A percentile compares a stretch with the other conserved stretches of the same genome.
Conservation (phyloP, 2,329 filamentous ascomycete genomes). For the Aspergillus alliaceus region DNA sequence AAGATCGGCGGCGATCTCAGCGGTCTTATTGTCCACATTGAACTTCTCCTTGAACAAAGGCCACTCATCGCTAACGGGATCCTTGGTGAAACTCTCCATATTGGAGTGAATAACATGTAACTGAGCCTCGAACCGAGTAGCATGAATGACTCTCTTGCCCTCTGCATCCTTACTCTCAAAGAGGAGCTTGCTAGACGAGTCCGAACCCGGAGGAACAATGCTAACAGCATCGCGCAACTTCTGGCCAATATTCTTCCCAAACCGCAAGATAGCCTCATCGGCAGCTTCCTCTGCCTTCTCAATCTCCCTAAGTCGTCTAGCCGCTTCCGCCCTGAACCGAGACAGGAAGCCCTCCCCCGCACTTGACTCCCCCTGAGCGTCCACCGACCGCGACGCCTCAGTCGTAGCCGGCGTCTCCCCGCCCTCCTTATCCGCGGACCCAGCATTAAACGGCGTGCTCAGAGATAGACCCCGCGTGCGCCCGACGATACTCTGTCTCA, state of each 20-base stretch:
- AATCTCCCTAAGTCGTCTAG: constrained; percentile 82
- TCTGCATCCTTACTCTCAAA: constrained; percentile 92
- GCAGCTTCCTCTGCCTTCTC: constrained; percentile 92
- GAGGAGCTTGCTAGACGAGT: constrained; percentile 64
- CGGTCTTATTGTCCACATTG: constrained; percentile 79
- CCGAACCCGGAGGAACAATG: constrained; percentile 70
- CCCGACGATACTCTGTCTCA: constrained; percentile 67
- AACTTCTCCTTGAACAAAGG: constrained; percentile 71
- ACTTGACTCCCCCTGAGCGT: constrained; percentile 24
- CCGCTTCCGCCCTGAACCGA: constrained; percentile 72
- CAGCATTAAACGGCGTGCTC: constrained; percentile 37
- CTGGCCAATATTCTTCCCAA: constrained; percentile 84
- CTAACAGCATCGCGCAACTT: constrained; percentile 89
- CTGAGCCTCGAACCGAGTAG: constrained; percentile 91
- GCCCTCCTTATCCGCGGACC: constrained; percentile 24
- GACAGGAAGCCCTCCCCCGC: constrained; percentile 67
- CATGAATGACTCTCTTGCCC: constrained; percentile 91
- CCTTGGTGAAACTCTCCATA: constrained; percentile 76
- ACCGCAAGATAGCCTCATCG: constrained; percentile 89
- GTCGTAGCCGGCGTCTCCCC: constrained; percentile 28
- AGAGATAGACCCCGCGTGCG: constrained; percentile 74
- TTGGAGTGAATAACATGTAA: constrained; percentile 92
- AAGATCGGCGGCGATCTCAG: constrained; percentile 76
- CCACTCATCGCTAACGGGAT: constrained; percentile 76
- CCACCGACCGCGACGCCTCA: constrained; percentile 9